Evolutionary conservation across 2,329 filamentous ascomycete genomes (phyloP), one percentile per base, ranked within the genome.

Genomic region (Xylariaceae sp.): DNA sequence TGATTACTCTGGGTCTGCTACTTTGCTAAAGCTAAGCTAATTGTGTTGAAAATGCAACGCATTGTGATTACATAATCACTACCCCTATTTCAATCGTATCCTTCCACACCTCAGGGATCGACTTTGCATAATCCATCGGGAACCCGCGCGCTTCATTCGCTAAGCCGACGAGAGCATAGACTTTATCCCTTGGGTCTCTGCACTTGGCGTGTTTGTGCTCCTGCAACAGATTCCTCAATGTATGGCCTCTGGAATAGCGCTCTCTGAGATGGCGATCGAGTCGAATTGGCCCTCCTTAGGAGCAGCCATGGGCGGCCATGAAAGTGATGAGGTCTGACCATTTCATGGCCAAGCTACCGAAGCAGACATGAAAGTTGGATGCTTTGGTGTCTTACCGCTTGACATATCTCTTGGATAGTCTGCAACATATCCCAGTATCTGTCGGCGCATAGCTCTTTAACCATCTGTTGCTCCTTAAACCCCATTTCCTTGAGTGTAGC

Each of bases 91-190:
- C n/a, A n/a, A n/a, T n/a, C 1, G 56, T 55, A 38, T 64, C 57
- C 2, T 48, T 52, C 60, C 57, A 65, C 6, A 64, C 52, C 20
- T 61, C 45, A 8, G 54, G 52, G 2, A 53, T 29, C 2, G 55
- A 43, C 45, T 59, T 63, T 4, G 42, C 21, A 40, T 65, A 62
- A 41, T 63, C 59, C 33, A 62, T 54, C 0, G 58, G 53, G 25
- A 63, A 62, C 2, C 50, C 48, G 1, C 46, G 40, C 23, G 52
- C 52, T 37, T 64, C 61, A 5, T 42, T 40, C 14, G 62, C 57
- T 4, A 65, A 42, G 0, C 62, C 57, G 19, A 63, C 42, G 1
- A 65, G 52, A 1, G 57, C 62, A 45, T 62, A 64, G 4, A 65
- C 46, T 29, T 64, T 63, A 42, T 64, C 62, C 21, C 50, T 56